A percentile compares a stretch with the other conserved stretches of the same genome.
phyloP scores from a whole-genome alignment of 768 basidiomycete species.

The Leccinellum rugosiceps region DNA sequence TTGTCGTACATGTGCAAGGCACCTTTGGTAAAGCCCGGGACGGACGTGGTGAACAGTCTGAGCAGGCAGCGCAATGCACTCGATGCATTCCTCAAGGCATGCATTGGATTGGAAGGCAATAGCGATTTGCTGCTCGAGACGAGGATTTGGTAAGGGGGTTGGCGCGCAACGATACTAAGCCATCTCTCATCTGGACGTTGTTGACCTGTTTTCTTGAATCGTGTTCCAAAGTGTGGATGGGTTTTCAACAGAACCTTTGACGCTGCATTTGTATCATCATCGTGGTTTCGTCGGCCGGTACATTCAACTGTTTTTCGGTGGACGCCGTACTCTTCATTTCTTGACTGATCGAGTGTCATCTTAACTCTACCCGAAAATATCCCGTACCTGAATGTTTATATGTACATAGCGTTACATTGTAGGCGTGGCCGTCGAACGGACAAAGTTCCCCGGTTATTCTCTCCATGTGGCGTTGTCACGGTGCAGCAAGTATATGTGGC shows the following conservation, averaged over 20 bases:
- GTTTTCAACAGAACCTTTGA: neutral
- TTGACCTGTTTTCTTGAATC: neutral
- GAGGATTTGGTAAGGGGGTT: slow-evolving; percentile 73
- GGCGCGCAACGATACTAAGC: neutral
- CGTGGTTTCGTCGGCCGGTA: neutral
- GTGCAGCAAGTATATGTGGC: no score
- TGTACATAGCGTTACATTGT: neutral
- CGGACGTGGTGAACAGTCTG: slow-evolving; percentile 92
- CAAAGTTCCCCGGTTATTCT: neutral
- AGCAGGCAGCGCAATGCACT: slow-evolving; percentile 94
- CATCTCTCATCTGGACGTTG: neutral
- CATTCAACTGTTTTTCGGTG: neutral
- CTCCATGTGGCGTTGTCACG: neutral
- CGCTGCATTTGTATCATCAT: neutral
- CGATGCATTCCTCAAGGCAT: slow-evolving; percentile 92
- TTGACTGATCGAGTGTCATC: neutral
- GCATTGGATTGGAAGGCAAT: slow-evolving; percentile 80
- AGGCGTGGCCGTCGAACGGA: neutral
- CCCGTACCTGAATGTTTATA: neutral
- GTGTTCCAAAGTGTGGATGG: neutral
- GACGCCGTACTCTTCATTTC: neutral
- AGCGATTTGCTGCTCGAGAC: slow-evolving; percentile 85
- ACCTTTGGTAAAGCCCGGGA: slow-evolving; percentile 91
- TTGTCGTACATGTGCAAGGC: slow-evolving; percentile 98
- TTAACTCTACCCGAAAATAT: neutral